Evolutionary conservation across 768 basidiomycete genomes (phyloP), one percentile per base, ranked within the genome.

Genomic region (Russula dissimulans): DNA sequence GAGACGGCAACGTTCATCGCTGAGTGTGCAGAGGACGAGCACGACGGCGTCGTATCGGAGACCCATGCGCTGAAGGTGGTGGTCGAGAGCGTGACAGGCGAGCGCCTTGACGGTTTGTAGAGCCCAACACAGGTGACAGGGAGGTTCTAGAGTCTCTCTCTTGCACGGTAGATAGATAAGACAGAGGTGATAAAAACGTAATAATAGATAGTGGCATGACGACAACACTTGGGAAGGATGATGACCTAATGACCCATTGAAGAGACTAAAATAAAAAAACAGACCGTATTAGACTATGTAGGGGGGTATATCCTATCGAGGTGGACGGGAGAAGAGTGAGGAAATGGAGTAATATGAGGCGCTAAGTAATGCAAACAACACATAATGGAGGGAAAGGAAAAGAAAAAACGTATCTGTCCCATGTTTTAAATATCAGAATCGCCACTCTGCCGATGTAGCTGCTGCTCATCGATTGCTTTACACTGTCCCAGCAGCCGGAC

Each of bases 21-120:
- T 4, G 94, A 95, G 71, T 89, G 85, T 68, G 81, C 83, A 4
- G 91, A 93, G 72, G 92, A 95, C 68, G 93, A 94, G 65, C 86
- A 92, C 69, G 89, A 91, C 64, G 78, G 78, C 59, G 90, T 95
- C 15, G 87, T 91, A 4, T 78, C 76, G 59, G 84, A 84, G 66
- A 81, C 86, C 17, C 81, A 84, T 63, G 78, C 71, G 65, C 74
- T 91, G 71, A 91, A 87, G 71, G 74, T 79, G 71, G 81, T 82
- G 4, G 83, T 90, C 49, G 88, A 91, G 73, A 79, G 74, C 63
- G 78, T 86, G 65, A 85, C 85, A 61, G 89, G 89, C 42, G 63
- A 66, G 38, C 54, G 18, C 1, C 50, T 65, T 15, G 48, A 57
- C 14, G 54, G 44, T 46, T 0, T 65, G 55, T 65, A 57, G 22